Evolutionary conservation across 768 basidiomycete genomes (phyloP).

Genomic region (Baorangia bicolor): DNA sequence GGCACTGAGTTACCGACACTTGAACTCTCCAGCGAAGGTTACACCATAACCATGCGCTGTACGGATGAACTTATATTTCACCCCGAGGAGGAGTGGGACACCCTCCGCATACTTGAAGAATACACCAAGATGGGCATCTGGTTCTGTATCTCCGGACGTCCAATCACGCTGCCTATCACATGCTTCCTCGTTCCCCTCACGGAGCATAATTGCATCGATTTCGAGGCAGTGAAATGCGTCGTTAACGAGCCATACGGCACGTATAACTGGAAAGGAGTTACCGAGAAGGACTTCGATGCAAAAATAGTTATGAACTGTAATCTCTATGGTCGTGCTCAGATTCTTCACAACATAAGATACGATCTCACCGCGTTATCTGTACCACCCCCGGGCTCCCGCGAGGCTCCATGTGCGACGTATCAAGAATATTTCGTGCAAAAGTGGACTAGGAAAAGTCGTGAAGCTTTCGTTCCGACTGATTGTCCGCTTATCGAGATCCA

Average conservation of each 20-base stretch:
- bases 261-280: conserved; percentile 54
- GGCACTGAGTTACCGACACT: conserved; percentile 54
- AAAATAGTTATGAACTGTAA: conserved; percentile 55
- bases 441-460: conserved; percentile 50
- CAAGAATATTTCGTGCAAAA: conserved; percentile 55
- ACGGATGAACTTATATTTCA: conserved; percentile 49
- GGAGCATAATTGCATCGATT: conserved; percentile 53
- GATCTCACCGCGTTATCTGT: conserved; percentile 67
- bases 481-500: conserved; percentile 64
- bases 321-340: conserved; percentile 52
- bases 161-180: conserved; percentile 49
- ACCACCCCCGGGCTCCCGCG: conserved; percentile 52
- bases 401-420: conserved; percentile 50
- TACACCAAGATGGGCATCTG: conserved; percentile 63
- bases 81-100: conserved; percentile 44
- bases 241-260: conserved; percentile 50
- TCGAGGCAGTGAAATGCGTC: conserved; percentile 49
- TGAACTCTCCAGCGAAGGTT: conserved; percentile 40
- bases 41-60: conserved; percentile 39
- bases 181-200: conserved; percentile 68
- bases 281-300: conserved; percentile 47
- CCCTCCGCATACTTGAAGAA: conserved; percentile 55
- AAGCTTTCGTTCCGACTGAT: conserved; percentile 46
- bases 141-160: conserved; percentile 61
- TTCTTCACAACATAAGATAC: conserved; percentile 56